A percentile compares a stretch with the other conserved stretches of the same genome.
Evolutionary conservation across 2,329 filamentous ascomycete genomes (phyloP).

Genomic region (Magnaporthiopsis poae): DNA sequence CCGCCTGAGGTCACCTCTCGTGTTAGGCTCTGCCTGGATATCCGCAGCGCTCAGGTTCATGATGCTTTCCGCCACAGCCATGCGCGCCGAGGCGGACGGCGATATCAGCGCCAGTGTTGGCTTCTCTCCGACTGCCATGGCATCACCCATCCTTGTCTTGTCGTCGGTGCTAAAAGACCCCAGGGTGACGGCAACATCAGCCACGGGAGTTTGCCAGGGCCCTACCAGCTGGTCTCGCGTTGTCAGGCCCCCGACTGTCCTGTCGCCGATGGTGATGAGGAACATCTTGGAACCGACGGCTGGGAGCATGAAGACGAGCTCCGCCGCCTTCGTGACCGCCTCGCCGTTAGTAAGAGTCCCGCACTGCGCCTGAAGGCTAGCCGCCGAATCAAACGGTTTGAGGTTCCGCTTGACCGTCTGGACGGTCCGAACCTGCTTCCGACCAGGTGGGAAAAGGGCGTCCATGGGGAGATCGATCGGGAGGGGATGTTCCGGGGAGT

Average conservation of each 20-base stretch:
- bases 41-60: constrained; percentile 81
- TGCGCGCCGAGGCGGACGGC: constrained; percentile 78
- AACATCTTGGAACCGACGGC: constrained; percentile 95
- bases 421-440: constrained; percentile 69
- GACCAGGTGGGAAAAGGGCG: constrained; percentile 76
- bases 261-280: constrained; percentile 90
- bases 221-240: constrained; percentile 92
- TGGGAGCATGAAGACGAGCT: constrained; percentile 73
- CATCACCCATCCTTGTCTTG: constrained; percentile 72
- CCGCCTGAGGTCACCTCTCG: constrained; percentile 55
- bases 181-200: constrained; percentile 86
- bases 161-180: constrained; percentile 60
- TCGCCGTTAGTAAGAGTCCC: constrained; percentile 44
- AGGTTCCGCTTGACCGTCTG: constrained; percentile 58
- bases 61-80: constrained; percentile 89
- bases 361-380: constrained; percentile 56
- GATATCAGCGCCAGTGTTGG: constrained; percentile 82
- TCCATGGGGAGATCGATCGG: constrained; percentile 87
- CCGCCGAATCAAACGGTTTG: constrained; percentile 58
- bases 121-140: constrained; percentile 96
- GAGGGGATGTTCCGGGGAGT: constrained; percentile 61
- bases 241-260: constrained; percentile 81
- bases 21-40: constrained; percentile 31
- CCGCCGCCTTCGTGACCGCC: constrained; percentile 55
- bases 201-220: constrained; percentile 87